Conservation (phyloP, 331 rosid genomes). For the Malus hybrid region DNA sequence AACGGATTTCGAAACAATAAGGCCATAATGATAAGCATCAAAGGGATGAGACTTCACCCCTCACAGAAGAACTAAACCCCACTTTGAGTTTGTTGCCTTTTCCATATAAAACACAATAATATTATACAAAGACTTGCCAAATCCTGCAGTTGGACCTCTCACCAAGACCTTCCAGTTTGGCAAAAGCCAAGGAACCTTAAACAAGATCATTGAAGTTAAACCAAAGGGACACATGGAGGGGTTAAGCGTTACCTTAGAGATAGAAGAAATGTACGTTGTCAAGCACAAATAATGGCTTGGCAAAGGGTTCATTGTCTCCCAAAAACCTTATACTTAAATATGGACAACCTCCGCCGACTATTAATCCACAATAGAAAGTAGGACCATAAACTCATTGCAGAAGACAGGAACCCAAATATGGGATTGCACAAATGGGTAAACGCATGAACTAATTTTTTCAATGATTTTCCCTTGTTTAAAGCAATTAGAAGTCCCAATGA, state of each 20-base stretch:
- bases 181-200: constrained; percentile 92
- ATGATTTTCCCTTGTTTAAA: background rate
- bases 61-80: constrained; percentile 95
- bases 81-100: constrained; percentile 81
- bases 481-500: background rate
- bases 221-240: constrained; percentile 52
- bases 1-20: constrained; percentile 88
- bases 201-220: constrained; percentile 81
- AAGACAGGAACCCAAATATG: background rate
- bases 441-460: background rate
- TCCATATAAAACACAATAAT: constrained; percentile 75
- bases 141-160: constrained; percentile 66
- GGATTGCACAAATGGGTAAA: background rate
- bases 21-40: constrained; percentile 76
- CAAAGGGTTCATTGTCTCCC: constrained; percentile 14
- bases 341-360: background rate
- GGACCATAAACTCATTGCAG: background rate
- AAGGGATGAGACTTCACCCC: constrained; percentile 78
- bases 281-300: constrained; percentile 29
- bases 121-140: constrained; percentile 54
- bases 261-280: constrained; percentile 31
- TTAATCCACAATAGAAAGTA: background rate
- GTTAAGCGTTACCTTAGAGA: constrained; percentile 28
- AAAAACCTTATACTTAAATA: background rate
- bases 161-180: constrained; percentile 93